Evolutionary conservation across 75 land plant species (phyloP), one percentile per base, ranked within the genome.

Genomic region (Pinus tabuliformis): DNA sequence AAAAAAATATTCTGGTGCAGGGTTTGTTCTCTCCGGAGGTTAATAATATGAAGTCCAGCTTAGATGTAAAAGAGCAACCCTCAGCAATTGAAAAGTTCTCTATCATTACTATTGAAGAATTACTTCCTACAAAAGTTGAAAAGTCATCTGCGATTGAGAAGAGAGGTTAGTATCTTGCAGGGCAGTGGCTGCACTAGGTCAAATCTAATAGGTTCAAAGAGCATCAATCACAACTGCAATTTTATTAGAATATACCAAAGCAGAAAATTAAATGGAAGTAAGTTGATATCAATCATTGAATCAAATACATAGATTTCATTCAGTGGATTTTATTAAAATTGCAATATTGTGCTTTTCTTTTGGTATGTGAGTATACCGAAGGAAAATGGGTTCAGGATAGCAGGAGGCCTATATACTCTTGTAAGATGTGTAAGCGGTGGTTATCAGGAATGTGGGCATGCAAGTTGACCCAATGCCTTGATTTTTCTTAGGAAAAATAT

Each of bases 381-480:
- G 99, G 99, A 49, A 83, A 79, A 76, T 96, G 99, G 99, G 91
- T 96, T 62, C 45, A 59, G 30, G 93, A 92, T 57, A 73, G 76
- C 22, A 83, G 21, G 3, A 76, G 83, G 61, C 93, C 97, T 8
- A 58, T 89, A 0, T 96, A 96, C 76, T 90, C 91, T 58, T 98
- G 99, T 7, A 81, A 61, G 17, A 79, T 49, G 39, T 96, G 99
- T 76, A 88, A 86, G 74, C 76, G 73, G 73, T 96, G 93, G 93
- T 81, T 96, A 16, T 87, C 99, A n/a, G 72, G 28, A 30, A 89
- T 87, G 87, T 96, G 95, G 95, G 87, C 95, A 22, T 96, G 99
- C 76, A 89, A 92, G 26, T 76, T 86, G 72, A 88, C 85, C 24
- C 82, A 81, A 26, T 90, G 95, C 5, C 81, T 81, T 28, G 92